Evolutionary conservation across 75 land plant genomes (phyloP), one percentile per base, ranked within the genome.

Genomic region (Cunninghamia lanceolata): DNA sequence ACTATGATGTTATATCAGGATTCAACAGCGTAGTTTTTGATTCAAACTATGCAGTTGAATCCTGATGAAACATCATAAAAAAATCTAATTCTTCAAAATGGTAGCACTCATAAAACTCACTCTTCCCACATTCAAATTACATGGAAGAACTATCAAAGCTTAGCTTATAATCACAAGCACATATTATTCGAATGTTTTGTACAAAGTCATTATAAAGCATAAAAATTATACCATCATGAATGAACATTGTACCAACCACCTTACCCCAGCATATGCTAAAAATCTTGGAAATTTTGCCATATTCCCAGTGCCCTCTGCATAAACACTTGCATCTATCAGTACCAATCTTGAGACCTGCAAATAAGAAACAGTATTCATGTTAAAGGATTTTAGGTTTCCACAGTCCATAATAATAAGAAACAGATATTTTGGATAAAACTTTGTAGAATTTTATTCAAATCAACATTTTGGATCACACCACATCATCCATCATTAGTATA

Each of bases 301-400:
- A 70, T 94, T 93, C 84, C 96, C 99, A 35, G 95, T 92, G n/a
- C 97, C 99, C 87, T 98, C 97, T 75, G 99, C 90, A 91, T 95
- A 98, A 14, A 94, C 95, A 88, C 96, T 98, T 68, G 98, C 98
- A 90, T 93, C 93, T 87, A 98, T 93, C 82, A 98, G 89, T 19
- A 98, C 92, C 87, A 98, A 86, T 88, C 93, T 96, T 36, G 92
- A 87, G 34, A 98, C 97, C 99, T 98, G 85, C 63, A 88, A 66
- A 79, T 70, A 30, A 82, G 17, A 83, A 59, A 46, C 82, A 80
- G 73, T 38, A 84, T 84, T 59, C n/a, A 52, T 59, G n/a, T 4
- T 52, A 54, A 13, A 50, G 15, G 53, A n/a, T 50, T 50, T 43
- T 14, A 50, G 53, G 53, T 50, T 47, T 47, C 50, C 8, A 9